Conservation (phyloP, 1,284 basidiomycete genomes). For the Anthracocystis panici-leucophaei region DNA sequence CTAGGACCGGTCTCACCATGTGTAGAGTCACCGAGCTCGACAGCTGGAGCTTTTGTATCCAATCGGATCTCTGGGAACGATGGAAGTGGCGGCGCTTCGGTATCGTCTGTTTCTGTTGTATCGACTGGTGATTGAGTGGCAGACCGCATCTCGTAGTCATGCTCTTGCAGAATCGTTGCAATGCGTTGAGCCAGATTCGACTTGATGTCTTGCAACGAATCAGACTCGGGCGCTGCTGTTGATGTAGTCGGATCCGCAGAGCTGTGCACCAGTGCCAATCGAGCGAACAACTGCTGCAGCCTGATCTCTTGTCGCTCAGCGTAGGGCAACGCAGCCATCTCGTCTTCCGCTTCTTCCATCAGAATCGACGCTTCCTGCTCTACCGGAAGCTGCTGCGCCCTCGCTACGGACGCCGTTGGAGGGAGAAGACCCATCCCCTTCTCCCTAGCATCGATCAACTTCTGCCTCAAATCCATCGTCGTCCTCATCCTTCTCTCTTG, state of each 20-base stretch:
- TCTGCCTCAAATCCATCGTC: slow-evolving; percentile 28
- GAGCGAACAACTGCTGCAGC: slow-evolving; percentile 44
- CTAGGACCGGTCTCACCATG: too few relatives aligned
- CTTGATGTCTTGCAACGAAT: slow-evolving; percentile 35
- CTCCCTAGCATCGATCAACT: slow-evolving; percentile 41
- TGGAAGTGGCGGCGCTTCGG: background rate
- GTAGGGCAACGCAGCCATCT: slow-evolving; percentile 26
- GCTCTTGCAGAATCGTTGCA: slow-evolving; percentile 29
- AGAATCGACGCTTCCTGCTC: background rate
- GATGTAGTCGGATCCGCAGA: background rate
- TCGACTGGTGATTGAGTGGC: background rate
- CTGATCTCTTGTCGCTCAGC: slow-evolving; percentile 41
- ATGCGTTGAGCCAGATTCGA: slow-evolving; percentile 41
- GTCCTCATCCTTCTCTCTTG: slow-evolving; percentile 17
- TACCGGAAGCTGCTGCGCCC: background rate
- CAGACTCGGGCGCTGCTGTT: background rate
- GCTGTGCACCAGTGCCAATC: slow-evolving; percentile 35
- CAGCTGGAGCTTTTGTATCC: slow-evolving; percentile 11
- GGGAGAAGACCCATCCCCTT: slow-evolving; percentile 31
- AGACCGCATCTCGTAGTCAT: slow-evolving; percentile 31
- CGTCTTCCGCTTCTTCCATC: background rate
- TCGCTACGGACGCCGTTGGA: slow-evolving; percentile 4
- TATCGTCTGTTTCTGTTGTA: background rate
- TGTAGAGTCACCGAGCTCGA: too few relatives aligned
- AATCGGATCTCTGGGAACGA: slow-evolving; percentile 19